Evolutionary conservation across 148 eudicot genomes (phyloP).

Genomic region (Cornus suecica): DNA sequence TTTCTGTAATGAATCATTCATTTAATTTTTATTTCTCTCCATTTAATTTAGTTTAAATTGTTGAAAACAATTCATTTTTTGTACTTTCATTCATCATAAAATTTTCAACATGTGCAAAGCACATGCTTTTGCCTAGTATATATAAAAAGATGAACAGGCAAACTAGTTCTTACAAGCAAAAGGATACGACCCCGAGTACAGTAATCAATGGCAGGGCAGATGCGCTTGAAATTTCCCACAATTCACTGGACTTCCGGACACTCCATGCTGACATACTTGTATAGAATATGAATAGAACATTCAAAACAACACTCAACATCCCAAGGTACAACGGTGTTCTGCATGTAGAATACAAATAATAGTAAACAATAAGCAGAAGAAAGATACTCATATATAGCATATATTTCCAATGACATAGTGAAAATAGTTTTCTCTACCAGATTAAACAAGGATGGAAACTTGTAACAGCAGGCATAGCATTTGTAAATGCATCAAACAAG

Average conservation of each 20-base stretch:
- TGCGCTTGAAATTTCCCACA: slow-evolving; percentile 62
- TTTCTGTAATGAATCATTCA: no score
- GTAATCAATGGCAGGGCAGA: slow-evolving; percentile 72
- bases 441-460: not conserved
- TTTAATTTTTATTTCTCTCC: no score
- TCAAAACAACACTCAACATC: slow-evolving; percentile 53
- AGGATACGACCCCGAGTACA: slow-evolving; percentile 66
- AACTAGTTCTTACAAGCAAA: slow-evolving; percentile 67
- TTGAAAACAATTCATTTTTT: no score
- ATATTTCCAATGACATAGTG: not conserved
- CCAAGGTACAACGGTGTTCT: slow-evolving; percentile 84
- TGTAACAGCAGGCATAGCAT: not conserved
- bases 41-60: no score
- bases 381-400: not conserved
- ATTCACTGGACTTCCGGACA: slow-evolving; percentile 59
- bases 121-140: no score
- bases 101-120: no score
- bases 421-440: not conserved
- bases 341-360: slow-evolving; percentile 26
- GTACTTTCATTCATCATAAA: no score
- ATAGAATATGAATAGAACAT: slow-evolving; percentile 53
- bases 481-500: not conserved
- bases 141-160: not conserved
- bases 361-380: not conserved
- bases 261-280: slow-evolving; percentile 58